phyloP scores from a whole-genome alignment of 2,329 filamentous ascomycete species.

The Lasiodiplodia sp. region DNA sequence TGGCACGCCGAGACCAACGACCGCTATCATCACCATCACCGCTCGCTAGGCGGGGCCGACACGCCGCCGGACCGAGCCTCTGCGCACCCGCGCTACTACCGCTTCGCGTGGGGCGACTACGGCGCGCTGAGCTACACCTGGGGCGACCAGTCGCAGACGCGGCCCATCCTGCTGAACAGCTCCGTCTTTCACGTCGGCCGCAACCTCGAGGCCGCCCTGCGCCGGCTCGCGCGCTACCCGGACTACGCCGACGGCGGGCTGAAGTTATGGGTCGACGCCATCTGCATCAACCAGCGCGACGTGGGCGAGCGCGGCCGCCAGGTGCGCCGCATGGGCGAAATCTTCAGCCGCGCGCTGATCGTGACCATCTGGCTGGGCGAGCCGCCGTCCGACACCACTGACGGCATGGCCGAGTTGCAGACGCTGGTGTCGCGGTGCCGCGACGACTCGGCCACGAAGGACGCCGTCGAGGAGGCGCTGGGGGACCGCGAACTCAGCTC shows the following conservation, averaged over 20 bases:
- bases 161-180: slow-evolving; percentile 7
- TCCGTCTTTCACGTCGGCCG: not conserved
- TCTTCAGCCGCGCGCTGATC: slow-evolving; percentile 3
- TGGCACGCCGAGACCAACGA: slow-evolving; percentile 4
- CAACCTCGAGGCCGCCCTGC: slow-evolving; percentile 17
- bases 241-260: slow-evolving; percentile 5
- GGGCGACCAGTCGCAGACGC: not conserved
- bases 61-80: not conserved
- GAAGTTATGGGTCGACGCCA: slow-evolving; percentile 13
- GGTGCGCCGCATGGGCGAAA: slow-evolving; percentile 22
- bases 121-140: slow-evolving; percentile 25
- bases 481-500: not conserved
- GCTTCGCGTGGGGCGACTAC: slow-evolving; percentile 25
- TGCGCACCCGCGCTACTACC: slow-evolving; percentile 3
- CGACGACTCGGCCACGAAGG: not conserved
- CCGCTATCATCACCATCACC: not conserved
- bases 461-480: not conserved
- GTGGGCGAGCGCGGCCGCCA: slow-evolving; percentile 3
- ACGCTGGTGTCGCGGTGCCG: not conserved
- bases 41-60: not conserved
- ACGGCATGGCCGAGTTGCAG: not conserved
- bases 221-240: not conserved
- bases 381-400: not conserved
- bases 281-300: slow-evolving; percentile 24
- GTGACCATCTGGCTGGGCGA: slow-evolving; percentile 26